Conservation (phyloP, 179 eudicot genomes). For the Actinidia chinensis region DNA sequence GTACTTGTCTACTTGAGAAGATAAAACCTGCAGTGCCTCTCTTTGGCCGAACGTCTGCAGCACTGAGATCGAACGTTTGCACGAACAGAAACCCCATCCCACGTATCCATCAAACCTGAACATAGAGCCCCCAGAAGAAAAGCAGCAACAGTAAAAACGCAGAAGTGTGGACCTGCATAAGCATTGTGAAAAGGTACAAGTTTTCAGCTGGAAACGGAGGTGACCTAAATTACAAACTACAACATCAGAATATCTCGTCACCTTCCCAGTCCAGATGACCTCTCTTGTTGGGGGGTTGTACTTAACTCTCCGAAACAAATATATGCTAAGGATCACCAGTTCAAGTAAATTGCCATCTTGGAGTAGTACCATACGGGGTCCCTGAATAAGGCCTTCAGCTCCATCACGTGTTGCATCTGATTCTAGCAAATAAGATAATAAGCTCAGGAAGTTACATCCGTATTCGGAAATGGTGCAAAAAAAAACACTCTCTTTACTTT, state of each 20-base stretch:
- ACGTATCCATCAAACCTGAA: conserved; percentile 97
- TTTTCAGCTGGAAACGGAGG: conserved; percentile 6
- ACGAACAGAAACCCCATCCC: conserved; percentile 99
- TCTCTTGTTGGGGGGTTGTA: conserved; percentile 90
- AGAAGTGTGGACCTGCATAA: conserved; percentile 73
- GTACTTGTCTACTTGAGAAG: conserved; percentile 22
- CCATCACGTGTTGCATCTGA: conserved; percentile 99
- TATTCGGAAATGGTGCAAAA: not conserved
- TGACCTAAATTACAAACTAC: not conserved
- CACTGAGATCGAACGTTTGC: conserved; percentile 98
- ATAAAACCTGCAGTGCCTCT: conserved; percentile 86
- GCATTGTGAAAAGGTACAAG: conserved; percentile 16
- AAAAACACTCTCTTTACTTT: not conserved
- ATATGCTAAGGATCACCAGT: conserved; percentile 72
- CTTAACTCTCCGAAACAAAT: conserved; percentile 76
- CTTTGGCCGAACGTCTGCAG: conserved; percentile 98
- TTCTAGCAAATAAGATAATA: conserved; percentile 50
- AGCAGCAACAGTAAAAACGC: conserved; percentile 85
- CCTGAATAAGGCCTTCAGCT: conserved; percentile 95
- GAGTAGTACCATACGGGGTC: conserved; percentile 95
- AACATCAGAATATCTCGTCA: conserved; percentile 17
- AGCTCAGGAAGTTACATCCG: conserved; percentile 20
- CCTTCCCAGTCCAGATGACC: conserved; percentile 92
- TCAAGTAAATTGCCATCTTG: conserved; percentile 92
- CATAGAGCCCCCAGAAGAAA: conserved; percentile 94